These are phyloP conservation scores for Selaginella tamariscina DNA, from an alignment of 75 land plant species.

Conservation along the genomic window DNA sequence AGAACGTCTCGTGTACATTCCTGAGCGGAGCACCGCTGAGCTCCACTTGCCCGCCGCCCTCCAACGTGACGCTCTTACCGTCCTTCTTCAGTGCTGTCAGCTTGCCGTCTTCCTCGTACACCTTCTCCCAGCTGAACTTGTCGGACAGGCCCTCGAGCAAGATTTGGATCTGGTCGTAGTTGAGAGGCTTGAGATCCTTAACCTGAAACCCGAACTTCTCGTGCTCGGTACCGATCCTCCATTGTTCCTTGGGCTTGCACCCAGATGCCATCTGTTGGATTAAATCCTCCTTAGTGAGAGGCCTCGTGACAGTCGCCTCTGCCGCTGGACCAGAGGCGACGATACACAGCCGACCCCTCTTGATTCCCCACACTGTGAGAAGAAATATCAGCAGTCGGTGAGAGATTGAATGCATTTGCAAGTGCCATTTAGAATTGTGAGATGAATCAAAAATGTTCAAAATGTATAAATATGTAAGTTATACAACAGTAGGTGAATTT, in stretches of 20 bases:
- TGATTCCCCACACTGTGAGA: no score
- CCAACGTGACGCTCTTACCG: not conserved
- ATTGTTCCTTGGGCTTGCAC: not conserved
- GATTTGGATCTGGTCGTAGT: not conserved
- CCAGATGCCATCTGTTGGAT: not conserved
- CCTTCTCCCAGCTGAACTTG: constrained; percentile 2
- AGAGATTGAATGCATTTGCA: no score
- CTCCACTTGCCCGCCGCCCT: constrained; percentile 4
- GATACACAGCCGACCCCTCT: no score
- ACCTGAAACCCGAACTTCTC: constrained; percentile 1
- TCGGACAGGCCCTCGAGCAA: not conserved
- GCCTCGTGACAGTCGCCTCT: not conserved
- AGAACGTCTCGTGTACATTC: not conserved
- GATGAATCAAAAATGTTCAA: no score
- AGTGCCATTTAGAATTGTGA: no score
- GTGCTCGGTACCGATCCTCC: constrained; percentile 11
- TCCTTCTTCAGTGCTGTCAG: constrained; percentile 6
- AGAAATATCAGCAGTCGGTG: no score
- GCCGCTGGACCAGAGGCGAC: not conserved
- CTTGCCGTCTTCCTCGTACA: not conserved
- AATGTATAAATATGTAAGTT: no score
- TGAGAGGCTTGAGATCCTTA: not conserved
- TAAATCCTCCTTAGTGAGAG: not conserved
- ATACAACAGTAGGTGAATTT: no score
- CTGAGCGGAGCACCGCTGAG: constrained; percentile 7